These are phyloP conservation scores for Eucalyptus camaldulensis DNA, from an alignment of 345 rosid genomes.

Conservation along the genomic window DNA sequence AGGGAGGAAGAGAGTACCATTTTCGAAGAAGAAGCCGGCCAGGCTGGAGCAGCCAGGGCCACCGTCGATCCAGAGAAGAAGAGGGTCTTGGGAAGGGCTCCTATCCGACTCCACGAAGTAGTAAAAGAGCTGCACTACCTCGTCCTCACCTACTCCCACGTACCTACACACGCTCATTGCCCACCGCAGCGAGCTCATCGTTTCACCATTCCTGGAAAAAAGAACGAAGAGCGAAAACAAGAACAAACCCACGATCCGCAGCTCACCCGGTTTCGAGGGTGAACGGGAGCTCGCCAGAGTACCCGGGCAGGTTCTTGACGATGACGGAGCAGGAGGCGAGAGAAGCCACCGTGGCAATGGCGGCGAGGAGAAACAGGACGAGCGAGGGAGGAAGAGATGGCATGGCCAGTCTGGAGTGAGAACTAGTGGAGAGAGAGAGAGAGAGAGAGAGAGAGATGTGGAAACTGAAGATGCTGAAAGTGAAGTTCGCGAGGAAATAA, in stretches of 20 bases:
- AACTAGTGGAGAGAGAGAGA: background rate
- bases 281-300: background rate
- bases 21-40: background rate
- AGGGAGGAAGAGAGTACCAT: background rate
- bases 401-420: background rate
- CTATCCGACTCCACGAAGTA: slow-evolving; percentile 3
- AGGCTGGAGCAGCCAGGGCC: slow-evolving; percentile 7
- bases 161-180: background rate
- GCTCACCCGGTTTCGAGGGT: slow-evolving; percentile 7
- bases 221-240: background rate
- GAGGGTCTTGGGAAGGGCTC: background rate
- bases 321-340: background rate
- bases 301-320: slow-evolving; percentile 1
- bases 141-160: background rate
- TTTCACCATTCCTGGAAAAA: background rate
- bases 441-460: background rate
- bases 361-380: background rate
- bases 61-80: background rate
- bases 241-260: background rate
- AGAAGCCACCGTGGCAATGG: background rate
- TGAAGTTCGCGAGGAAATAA: background rate
- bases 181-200: background rate
- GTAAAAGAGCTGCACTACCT: background rate
- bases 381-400: background rate
- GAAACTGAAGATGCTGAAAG: background rate